phyloP scores from a whole-genome alignment of 805 yeast species.

The Saturnispora sanitii region DNA sequence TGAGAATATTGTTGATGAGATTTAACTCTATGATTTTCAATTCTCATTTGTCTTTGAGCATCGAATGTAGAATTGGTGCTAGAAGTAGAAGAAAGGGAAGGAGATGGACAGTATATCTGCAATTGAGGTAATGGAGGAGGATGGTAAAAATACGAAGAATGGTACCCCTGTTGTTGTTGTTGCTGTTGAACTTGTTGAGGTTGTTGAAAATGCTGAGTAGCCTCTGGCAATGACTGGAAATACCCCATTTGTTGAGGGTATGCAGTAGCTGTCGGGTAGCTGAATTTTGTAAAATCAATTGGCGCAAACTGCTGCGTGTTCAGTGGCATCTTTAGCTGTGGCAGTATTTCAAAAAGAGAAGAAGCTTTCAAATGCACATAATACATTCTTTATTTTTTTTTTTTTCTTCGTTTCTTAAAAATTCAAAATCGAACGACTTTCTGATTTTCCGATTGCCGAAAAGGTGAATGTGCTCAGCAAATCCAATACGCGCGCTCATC shows the following conservation, averaged over 20 bases:
- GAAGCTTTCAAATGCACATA: not conserved
- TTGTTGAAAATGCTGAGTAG: not conserved
- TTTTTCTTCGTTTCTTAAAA: too few relatives aligned
- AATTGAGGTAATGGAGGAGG: not conserved
- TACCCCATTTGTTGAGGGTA: constrained; percentile 1
- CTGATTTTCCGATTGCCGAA: too few relatives aligned
- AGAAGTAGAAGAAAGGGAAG: not conserved
- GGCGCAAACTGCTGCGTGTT: constrained; percentile 1
- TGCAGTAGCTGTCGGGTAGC: not conserved
- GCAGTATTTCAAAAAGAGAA: not conserved
- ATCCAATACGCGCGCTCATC: too few relatives aligned
- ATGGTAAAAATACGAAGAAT: not conserved
- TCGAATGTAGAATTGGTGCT: not conserved
- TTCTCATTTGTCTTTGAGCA: not conserved
- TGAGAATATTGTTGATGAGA: not conserved
- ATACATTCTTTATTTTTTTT: too few relatives aligned
- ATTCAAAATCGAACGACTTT: too few relatives aligned
- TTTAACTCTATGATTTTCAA: not conserved
- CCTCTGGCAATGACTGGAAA: not conserved
- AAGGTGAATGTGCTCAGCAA: too few relatives aligned
- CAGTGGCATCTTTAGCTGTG: constrained; percentile 2
- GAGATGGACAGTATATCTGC: not conserved
- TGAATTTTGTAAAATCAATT: not conserved
- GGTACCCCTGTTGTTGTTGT: constrained; percentile 6
- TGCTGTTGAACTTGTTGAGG: constrained; percentile 4